phyloP scores from a whole-genome alignment of 305 asterid species.

The Caryopteris hybrid region DNA sequence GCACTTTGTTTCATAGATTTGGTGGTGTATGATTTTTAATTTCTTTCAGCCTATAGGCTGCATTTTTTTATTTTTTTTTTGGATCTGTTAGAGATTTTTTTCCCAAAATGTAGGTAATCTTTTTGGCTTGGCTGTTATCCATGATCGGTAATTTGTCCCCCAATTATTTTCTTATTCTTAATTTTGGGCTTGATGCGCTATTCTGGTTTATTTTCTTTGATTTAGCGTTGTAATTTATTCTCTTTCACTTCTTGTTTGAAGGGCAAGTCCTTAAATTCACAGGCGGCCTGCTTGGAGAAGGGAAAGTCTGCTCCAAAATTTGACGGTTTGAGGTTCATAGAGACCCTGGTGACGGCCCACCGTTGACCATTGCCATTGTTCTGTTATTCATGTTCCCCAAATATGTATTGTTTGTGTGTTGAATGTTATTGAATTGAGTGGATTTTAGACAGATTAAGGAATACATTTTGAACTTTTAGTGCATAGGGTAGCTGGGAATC shows the following conservation, averaged over 20 bases:
- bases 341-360: constrained; percentile 54
- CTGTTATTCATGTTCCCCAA: neutral
- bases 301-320: constrained; percentile 41
- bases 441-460: neutral
- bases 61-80: neutral
- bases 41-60: neutral
- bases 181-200: no score
- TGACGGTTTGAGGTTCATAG: constrained; percentile 58
- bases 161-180: no score
- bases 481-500: neutral
- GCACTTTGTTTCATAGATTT: neutral
- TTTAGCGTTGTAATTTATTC: neutral
- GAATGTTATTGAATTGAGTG: neutral
- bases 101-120: neutral
- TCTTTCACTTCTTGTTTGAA: constrained; percentile 4
- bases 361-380: constrained; percentile 22
- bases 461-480: neutral
- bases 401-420: no score
- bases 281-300: constrained; percentile 2
- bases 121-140: no score
- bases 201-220: neutral
- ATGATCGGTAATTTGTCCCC: neutral
- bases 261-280: constrained; percentile 19
- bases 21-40: neutral
- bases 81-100: neutral